Percentiles rank a stretch among this genome's conserved stretches.
Evolutionary conservation across 441 rosid species (phyloP).

Genomic region (Gossypium gossypioides): DNA sequence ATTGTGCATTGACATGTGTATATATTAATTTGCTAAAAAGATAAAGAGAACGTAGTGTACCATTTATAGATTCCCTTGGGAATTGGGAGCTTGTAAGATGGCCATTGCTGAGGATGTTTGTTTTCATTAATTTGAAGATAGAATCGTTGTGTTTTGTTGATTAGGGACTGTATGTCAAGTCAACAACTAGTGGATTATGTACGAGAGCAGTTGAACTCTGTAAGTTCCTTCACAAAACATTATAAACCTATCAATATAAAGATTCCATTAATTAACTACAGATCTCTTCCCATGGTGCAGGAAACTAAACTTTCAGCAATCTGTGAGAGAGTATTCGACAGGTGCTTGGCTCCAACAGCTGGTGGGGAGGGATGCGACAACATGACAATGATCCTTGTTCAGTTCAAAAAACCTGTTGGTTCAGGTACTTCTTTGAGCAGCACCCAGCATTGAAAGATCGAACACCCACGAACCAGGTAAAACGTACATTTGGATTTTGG

Average conservation of each 20-base stretch:
- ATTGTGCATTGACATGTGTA: not conserved
- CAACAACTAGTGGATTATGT: conserved; percentile 50
- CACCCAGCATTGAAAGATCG: conserved; percentile 8
- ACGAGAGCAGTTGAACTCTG: conserved; percentile 34
- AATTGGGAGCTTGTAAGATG: not conserved
- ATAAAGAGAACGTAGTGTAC: not conserved
- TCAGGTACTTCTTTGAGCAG: conserved; percentile 19
- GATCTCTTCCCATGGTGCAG: conserved; percentile 17
- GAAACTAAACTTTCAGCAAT: conserved; percentile 37
- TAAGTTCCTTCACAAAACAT: conserved; percentile 12
- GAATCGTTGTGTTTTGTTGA: not conserved
- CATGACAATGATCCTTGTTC: conserved; percentile 56
- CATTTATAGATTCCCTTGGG: not conserved
- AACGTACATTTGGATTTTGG: conserved; percentile 5
- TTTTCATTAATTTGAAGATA: not conserved
- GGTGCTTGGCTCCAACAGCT: conserved; percentile 45
- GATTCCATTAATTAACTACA: not conserved
- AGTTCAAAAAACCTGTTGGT: conserved; percentile 28
- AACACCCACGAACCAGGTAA: not conserved
- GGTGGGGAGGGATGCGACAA: conserved; percentile 61
- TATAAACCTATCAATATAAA: not conserved
- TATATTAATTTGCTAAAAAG: not conserved
- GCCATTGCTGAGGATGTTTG: no score
- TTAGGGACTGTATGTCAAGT: conserved; percentile 66
- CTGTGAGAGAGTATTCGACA: conserved; percentile 49